phyloP scores from a whole-genome alignment of 2,329 filamentous ascomycete genomes.

The Fusarium napiforme region DNA sequence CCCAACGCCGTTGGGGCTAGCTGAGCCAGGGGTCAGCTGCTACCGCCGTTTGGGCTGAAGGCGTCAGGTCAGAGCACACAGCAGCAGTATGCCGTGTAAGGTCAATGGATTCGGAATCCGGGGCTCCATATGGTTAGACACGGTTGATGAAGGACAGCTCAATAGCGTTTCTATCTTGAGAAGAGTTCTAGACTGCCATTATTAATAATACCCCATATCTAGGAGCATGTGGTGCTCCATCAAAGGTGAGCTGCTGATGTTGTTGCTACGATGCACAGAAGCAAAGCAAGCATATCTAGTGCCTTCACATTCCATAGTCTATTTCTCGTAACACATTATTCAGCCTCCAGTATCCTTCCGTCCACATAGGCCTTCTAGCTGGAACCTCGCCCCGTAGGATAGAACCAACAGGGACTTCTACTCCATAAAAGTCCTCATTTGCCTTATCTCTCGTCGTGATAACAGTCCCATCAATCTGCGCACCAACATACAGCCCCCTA shows the following conservation, averaged over 20 bases:
- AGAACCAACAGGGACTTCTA: neutral
- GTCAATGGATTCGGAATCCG: neutral
- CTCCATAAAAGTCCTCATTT: neutral
- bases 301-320: neutral
- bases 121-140: neutral
- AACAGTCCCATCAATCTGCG: neutral
- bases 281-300: neutral
- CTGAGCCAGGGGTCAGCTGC: neutral
- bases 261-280: neutral
- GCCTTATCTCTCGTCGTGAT: neutral
- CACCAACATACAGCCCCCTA: neutral
- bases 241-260: neutral
- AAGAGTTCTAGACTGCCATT: no score
- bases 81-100: neutral
- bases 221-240: no score
- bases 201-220: neutral
- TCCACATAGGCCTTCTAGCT: neutral
- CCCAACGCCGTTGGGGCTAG: neutral
- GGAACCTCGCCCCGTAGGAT: neutral
- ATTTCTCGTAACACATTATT: neutral
- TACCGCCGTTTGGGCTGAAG: neutral
- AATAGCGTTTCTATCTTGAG: no score
- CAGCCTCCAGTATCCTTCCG: neutral
- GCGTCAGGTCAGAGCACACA: neutral
- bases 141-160: fast-evolving